Percentiles rank a stretch among this genome's conserved stretches.
Conservation (phyloP, 371 early-diverging fungal species). For the Smittium mucronatum region DNA sequence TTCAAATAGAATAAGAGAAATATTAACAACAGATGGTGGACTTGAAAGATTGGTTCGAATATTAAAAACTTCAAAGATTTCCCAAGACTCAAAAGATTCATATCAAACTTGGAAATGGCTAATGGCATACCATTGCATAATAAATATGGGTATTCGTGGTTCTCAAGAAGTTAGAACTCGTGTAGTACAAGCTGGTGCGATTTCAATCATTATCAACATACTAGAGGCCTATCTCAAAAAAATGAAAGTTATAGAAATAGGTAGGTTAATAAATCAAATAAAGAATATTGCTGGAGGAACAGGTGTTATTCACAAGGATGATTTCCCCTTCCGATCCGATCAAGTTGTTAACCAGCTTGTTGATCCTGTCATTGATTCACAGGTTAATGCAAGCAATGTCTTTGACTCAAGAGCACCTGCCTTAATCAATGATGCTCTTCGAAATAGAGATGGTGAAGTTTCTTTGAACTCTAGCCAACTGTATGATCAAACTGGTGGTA, state of each 20-base stretch:
- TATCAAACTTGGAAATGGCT: constrained; percentile 68
- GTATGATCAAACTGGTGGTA: neutral
- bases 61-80: constrained; percentile 46
- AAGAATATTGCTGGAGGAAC: neutral
- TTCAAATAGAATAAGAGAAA: constrained; percentile 64
- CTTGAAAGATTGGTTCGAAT: constrained; percentile 70
- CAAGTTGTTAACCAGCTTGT: neutral
- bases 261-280: constrained; percentile 3
- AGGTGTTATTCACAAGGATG: neutral
- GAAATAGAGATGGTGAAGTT: neutral
- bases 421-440: neutral
- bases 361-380: neutral
- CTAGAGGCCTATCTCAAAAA: constrained; percentile 50
- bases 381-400: neutral
- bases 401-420: neutral
- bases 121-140: constrained; percentile 68
- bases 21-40: constrained; percentile 75
- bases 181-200: constrained; percentile 70
- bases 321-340: neutral
- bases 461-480: neutral
- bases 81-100: constrained; percentile 36
- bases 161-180: constrained; percentile 63
- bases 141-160: constrained; percentile 76
- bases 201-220: constrained; percentile 61
- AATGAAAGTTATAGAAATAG: constrained; percentile 26